phyloP scores from a whole-genome alignment of 805 yeast species.

The Pichia paraexigua region DNA sequence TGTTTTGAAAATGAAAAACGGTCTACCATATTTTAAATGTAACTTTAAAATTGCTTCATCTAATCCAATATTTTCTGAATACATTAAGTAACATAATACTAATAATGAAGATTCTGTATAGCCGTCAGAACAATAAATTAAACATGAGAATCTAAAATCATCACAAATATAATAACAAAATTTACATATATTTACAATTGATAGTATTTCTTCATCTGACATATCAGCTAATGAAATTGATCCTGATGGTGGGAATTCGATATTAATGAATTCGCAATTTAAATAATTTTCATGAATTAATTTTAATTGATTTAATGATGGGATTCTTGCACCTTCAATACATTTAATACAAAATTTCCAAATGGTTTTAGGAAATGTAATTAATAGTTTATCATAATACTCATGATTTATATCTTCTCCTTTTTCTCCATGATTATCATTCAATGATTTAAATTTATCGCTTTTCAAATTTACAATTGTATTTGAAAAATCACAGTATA shows the following conservation, averaged over 20 bases:
- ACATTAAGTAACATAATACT: constrained; percentile 62
- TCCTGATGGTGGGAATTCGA: constrained; percentile 83
- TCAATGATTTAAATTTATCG: constrained; percentile 17
- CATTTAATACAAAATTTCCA: constrained; percentile 55
- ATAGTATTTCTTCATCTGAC: constrained; percentile 49
- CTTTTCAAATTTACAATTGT: constrained; percentile 38
- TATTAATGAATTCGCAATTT: constrained; percentile 19
- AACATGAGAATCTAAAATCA: constrained; percentile 31
- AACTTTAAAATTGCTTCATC: constrained; percentile 60
- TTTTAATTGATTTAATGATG: constrained; percentile 33
- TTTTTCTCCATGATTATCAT: constrained; percentile 1
- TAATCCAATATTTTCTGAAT: constrained; percentile 49
- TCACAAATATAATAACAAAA: constrained; percentile 41
- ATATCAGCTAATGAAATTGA: constrained; percentile 70
- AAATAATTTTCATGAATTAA: constrained; percentile 15
- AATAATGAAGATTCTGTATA: constrained; percentile 86
- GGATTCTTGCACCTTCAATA: constrained; percentile 50
- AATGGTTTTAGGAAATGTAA: constrained; percentile 43
- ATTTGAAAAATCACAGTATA: constrained; percentile 43
- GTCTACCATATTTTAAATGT: constrained; percentile 60
- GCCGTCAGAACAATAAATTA: constrained; percentile 82
- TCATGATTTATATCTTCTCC: constrained; percentile 11
- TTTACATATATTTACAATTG: constrained; percentile 65
- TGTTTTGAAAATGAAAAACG: constrained; percentile 74
- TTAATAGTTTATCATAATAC: constrained; percentile 27